Conservation (phyloP, 169 alveolate genomes). For the Eimeria praecox region DNA sequence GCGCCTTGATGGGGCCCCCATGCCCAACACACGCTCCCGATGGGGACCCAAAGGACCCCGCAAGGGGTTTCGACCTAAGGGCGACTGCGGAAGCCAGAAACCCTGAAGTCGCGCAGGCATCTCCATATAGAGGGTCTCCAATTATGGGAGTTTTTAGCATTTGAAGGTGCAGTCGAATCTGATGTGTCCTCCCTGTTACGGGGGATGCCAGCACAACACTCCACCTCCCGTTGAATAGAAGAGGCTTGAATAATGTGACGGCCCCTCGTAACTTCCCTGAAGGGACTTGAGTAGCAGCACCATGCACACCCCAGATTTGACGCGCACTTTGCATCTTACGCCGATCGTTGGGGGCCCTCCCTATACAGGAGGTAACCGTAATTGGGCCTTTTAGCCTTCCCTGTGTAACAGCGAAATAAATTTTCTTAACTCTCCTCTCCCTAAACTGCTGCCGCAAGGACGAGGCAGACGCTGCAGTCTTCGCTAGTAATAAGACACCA, state of each 20-base stretch:
- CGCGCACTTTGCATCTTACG: slow-evolving; percentile 76
- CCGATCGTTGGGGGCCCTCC: slow-evolving; percentile 62
- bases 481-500: slow-evolving; percentile 78
- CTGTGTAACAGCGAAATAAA: slow-evolving; percentile 64
- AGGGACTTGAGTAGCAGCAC: neutral
- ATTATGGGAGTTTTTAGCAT: slow-evolving; percentile 68
- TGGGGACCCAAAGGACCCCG: neutral
- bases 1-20: neutral
- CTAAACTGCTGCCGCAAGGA: slow-evolving; percentile 62
- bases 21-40: neutral
- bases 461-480: slow-evolving; percentile 59
- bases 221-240: slow-evolving; percentile 49
- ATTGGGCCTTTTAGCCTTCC: slow-evolving; percentile 41
- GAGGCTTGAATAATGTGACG: slow-evolving; percentile 49
- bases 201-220: slow-evolving; percentile 68
- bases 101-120: slow-evolving; percentile 22
- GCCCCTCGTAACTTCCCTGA: slow-evolving; percentile 61
- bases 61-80: neutral
- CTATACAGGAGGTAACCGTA: slow-evolving; percentile 68
- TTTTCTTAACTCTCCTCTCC: slow-evolving; percentile 67
- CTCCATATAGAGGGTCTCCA: slow-evolving; percentile 79
- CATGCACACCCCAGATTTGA: slow-evolving; percentile 18
- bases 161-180: slow-evolving; percentile 78
- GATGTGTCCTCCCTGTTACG: slow-evolving; percentile 83
- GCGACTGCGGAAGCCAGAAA: slow-evolving; percentile 34